Conservation (phyloP, 2,329 filamentous ascomycete species). For the Fusarium nygamai region DNA sequence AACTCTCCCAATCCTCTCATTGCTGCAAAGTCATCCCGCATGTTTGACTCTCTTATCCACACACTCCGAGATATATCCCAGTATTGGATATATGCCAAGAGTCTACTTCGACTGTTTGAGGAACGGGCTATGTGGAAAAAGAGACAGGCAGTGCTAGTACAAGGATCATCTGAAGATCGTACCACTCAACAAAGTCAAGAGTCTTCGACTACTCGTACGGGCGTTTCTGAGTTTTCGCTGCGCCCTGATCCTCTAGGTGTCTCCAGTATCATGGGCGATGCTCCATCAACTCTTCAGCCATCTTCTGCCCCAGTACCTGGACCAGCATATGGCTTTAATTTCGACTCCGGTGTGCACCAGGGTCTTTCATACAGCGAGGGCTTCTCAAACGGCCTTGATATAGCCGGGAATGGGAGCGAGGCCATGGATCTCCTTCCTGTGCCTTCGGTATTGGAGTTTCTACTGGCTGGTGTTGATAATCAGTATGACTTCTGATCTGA, state of each 20-base stretch:
- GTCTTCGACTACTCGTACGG: background rate
- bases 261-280: background rate
- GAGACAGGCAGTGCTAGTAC: background rate
- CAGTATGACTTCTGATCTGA: conserved; percentile 37
- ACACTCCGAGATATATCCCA: conserved; percentile 42
- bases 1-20: conserved; percentile 46
- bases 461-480: conserved; percentile 45
- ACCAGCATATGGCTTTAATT: conserved; percentile 24
- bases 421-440: conserved; percentile 39
- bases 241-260: conserved; percentile 22
- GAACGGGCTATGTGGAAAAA: conserved; percentile 34
- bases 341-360: conserved; percentile 26
- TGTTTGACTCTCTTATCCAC: conserved; percentile 44
- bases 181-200: background rate
- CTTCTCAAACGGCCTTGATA: conserved; percentile 26
- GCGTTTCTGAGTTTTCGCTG: conserved; percentile 30
- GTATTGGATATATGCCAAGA: conserved; percentile 48
- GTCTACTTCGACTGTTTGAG: conserved; percentile 45
- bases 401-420: conserved; percentile 10
- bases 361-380: conserved; percentile 23
- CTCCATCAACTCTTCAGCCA: conserved; percentile 15
- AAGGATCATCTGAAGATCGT: conserved; percentile 7
- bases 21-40: conserved; percentile 44
- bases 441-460: conserved; percentile 45
- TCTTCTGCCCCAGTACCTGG: background rate